Evolutionary conservation across 192 early-diverging fungal genomes (phyloP).

Genomic region (Backusella liffmaniae): DNA sequence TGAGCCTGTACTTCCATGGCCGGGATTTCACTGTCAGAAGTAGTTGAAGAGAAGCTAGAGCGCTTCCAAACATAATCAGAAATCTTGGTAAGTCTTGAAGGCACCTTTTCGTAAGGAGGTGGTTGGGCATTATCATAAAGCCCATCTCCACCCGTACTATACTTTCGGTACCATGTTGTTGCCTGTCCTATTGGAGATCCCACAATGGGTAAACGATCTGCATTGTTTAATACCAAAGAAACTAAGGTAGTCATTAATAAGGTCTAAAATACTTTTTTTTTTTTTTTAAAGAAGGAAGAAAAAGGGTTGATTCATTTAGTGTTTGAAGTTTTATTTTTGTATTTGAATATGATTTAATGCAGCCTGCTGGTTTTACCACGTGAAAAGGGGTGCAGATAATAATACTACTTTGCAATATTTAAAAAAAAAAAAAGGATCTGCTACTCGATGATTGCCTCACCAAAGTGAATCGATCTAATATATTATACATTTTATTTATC

Average conservation of each 20-base stretch:
- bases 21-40: not conserved
- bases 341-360: not conserved
- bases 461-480: not conserved
- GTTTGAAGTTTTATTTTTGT: not conserved
- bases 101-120: conserved; percentile 20
- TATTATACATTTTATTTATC: not conserved
- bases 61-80: conserved; percentile 21
- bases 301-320: not conserved
- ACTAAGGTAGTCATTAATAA: conserved; percentile 14
- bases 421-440: not conserved
- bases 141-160: not conserved
- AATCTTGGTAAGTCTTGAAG: conserved; percentile 14
- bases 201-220: conserved; percentile 15
- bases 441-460: not conserved
- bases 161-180: not conserved
- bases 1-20: not conserved
- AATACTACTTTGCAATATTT: not conserved
- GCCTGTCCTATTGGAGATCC: conserved; percentile 16
- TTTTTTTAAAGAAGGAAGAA: not conserved
- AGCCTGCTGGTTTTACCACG: not conserved
- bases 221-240: conserved; percentile 11
- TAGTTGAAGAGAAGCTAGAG: not conserved
- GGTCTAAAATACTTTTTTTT: not conserved
- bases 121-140: not conserved
- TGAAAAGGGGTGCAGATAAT: not conserved